Conservation (phyloP, 257 asterid species). For the Nicotiana obtusifolia region DNA sequence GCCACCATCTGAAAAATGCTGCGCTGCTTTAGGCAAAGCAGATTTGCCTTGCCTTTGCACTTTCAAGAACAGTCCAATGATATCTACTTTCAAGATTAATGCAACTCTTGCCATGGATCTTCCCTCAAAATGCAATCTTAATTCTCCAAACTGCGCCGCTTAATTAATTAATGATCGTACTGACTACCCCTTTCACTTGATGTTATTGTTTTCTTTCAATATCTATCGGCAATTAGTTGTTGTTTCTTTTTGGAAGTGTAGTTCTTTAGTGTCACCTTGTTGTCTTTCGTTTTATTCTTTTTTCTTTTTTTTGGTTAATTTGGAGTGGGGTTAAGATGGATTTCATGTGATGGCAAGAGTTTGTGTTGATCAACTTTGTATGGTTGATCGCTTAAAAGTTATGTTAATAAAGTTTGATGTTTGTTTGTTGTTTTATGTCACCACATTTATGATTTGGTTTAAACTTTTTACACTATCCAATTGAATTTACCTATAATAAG, state of each 20-base stretch:
- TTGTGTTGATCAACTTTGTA: not conserved
- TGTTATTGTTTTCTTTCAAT: too few relatives aligned
- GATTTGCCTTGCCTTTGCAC: slow-evolving; percentile 16
- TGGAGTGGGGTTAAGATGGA: not conserved
- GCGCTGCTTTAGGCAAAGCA: slow-evolving; percentile 1
- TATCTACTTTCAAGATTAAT: slow-evolving; percentile 6
- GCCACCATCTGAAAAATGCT: slow-evolving; percentile 5
- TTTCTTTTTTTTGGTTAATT: not conserved
- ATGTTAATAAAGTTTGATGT: not conserved
- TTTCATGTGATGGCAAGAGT: not conserved
- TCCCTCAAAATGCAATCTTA: slow-evolving; percentile 12
- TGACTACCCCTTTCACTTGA: not conserved
- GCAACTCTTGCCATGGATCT: slow-evolving; percentile 16
- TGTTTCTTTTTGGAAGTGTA: not conserved
- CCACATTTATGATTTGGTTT: too few relatives aligned
- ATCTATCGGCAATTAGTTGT: not conserved
- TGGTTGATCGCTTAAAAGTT: not conserved
- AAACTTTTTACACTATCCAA: too few relatives aligned
- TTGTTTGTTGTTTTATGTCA: not conserved
- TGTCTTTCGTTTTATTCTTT: not conserved
- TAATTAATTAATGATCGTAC: not conserved
- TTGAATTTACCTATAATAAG: too few relatives aligned
- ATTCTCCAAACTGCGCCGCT: not conserved
- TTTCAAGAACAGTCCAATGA: not conserved
- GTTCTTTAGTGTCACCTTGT: not conserved